These are phyloP conservation scores for Boletellus ananas DNA, from an alignment of 768 basidiomycete genomes.

Conservation along the genomic window DNA sequence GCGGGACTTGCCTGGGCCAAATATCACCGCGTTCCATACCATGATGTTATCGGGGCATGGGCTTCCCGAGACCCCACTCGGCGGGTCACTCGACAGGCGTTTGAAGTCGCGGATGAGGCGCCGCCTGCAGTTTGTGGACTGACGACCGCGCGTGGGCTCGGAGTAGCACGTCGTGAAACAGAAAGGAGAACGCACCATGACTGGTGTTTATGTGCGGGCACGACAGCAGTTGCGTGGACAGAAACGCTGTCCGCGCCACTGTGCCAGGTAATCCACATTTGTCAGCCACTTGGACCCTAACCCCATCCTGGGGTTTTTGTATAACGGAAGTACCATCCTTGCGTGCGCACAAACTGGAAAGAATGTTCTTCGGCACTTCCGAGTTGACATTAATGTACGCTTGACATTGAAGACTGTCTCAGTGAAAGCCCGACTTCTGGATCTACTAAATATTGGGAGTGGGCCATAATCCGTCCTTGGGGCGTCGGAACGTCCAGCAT, in stretches of 20 bases:
- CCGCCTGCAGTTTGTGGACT: conserved; percentile 94
- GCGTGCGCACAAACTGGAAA: too few relatives aligned
- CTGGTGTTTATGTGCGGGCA: neutral
- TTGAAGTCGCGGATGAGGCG: conserved; percentile 99
- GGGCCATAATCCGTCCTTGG: too few relatives aligned
- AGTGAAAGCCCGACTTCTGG: too few relatives aligned
- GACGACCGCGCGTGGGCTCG: neutral
- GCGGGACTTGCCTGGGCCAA: conserved; percentile 79
- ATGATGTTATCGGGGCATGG: conserved; percentile 99
- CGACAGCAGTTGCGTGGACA: neutral
- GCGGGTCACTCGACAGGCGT: conserved; percentile 89
- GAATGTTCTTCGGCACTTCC: too few relatives aligned
- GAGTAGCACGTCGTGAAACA: too few relatives aligned
- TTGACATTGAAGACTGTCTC: too few relatives aligned
- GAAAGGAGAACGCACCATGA: conserved; percentile 18
- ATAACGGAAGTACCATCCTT: too few relatives aligned
- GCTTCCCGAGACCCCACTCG: conserved; percentile 93
- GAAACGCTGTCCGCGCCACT: neutral
- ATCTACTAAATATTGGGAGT: too few relatives aligned
- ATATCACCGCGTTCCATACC: conserved; percentile 99
- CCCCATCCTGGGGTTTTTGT: conserved; percentile 12
- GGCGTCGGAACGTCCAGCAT: too few relatives aligned
- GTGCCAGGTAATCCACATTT: conserved; percentile 2
- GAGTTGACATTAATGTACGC: too few relatives aligned
- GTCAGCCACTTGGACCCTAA: conserved; percentile 26